Conservation (phyloP, 306 rosid genomes). For the Prosopis cineraria region DNA sequence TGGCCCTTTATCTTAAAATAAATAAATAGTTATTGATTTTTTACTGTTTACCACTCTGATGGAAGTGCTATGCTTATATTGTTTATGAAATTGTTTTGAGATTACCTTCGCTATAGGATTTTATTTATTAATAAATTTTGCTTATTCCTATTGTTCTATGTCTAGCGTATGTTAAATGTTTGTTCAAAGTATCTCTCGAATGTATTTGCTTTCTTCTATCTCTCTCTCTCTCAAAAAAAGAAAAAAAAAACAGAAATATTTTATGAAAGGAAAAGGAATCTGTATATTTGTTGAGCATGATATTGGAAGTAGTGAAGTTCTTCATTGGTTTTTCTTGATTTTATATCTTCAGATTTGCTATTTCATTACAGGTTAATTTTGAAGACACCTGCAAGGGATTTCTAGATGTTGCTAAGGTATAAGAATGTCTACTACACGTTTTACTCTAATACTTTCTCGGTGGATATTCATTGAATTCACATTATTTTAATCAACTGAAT, state of each 20-base stretch:
- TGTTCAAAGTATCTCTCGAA: neutral
- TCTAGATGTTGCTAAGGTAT: slow-evolving; percentile 97
- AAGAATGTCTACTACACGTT: slow-evolving; percentile 1
- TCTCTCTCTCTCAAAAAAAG: too few species aligned
- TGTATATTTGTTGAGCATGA: neutral
- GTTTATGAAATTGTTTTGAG: neutral
- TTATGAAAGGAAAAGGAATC: neutral
- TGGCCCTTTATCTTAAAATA: neutral
- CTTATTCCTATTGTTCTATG: neutral
- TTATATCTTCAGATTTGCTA: slow-evolving; percentile 20
- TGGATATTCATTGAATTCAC: neutral
- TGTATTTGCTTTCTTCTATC: neutral
- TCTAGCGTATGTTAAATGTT: neutral
- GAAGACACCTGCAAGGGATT: slow-evolving; percentile 98
- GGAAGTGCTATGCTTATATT: neutral
- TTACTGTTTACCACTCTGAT: neutral
- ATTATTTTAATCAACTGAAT: neutral
- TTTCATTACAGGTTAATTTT: slow-evolving; percentile 77
- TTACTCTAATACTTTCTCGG: neutral
- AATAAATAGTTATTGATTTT: neutral
- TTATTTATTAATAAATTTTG: neutral
- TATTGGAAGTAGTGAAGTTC: slow-evolving; percentile 10
- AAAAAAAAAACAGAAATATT: too few species aligned
- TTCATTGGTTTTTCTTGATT: slow-evolving; percentile 11
- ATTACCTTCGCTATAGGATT: neutral